phyloP scores from a whole-genome alignment of 2,329 filamentous ascomycete genomes.

The Hypoxylon sp. region DNA sequence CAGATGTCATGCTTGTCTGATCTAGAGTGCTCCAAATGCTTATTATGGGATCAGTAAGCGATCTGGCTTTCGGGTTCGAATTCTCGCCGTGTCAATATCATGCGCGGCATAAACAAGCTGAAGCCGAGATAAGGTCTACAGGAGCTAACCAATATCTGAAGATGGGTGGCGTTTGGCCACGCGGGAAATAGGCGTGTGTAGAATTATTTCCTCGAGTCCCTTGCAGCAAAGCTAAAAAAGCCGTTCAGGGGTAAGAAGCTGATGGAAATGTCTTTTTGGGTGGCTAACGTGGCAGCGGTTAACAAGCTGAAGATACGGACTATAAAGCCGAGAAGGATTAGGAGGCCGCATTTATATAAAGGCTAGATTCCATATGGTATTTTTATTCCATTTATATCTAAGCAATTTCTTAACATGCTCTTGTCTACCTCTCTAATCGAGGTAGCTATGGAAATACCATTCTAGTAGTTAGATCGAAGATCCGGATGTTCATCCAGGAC shows the following conservation, averaged over 20 bases:
- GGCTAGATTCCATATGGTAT: neutral
- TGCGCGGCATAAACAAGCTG: slow-evolving; percentile 10
- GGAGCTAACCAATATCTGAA: neutral
- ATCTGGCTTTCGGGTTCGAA: neutral
- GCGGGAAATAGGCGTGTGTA: neutral
- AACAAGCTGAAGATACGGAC: neutral
- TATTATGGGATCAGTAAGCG: slow-evolving; percentile 3
- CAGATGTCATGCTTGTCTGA: neutral
- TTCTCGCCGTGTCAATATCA: slow-evolving; percentile 14
- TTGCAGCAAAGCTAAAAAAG: slow-evolving; percentile 9
- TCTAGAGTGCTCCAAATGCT: slow-evolving; percentile 10
- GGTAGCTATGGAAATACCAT: neutral
- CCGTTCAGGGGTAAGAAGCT: neutral
- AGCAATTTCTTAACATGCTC: neutral
- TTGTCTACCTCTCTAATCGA: neutral
- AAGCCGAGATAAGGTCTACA: slow-evolving; percentile 5
- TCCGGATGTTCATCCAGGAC: slow-evolving; percentile 4
- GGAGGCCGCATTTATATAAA: neutral
- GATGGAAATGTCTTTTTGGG: neutral
- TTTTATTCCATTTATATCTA: neutral
- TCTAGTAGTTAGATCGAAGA: slow-evolving; percentile 17
- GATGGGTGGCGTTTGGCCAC: slow-evolving; percentile 9
- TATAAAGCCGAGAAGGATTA: neutral
- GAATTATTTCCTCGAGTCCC: neutral
- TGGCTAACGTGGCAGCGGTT: too few relatives aligned